Base-by-base conservation (phyloP, 345 rosid genomes). In the Camelina hispida region DNA sequence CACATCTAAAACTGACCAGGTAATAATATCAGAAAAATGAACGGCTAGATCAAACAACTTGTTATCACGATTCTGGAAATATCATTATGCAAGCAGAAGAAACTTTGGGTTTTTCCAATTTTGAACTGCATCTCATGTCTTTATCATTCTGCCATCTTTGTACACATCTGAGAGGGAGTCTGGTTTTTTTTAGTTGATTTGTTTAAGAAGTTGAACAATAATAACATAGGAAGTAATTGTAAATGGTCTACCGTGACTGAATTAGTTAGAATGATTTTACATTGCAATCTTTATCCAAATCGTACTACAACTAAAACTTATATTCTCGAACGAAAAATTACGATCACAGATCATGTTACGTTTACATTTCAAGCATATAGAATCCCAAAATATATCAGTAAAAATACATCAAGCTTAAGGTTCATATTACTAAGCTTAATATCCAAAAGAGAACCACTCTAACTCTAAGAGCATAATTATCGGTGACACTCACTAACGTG, bases 61-160 rank as follows among this genome's bases (percentile, higher is more conserved):
- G 69, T 30, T 22, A 54, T 16, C 22, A 17, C 16, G 43, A 35
- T 37, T 66, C 15, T 66, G 78, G n/a, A 57, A 56, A 34, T 66
- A 35, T 8, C 35, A 55, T 65, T 65, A n/a, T 73, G 42, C 58
- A 23, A 74, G 59, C 72, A 65, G 66, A 44, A 20, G 50, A 56
- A 34, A 34, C 66, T 73, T 64, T 73, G 65, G 55, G 71, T 55
- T 42, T 55, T 55, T 73, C 14, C 37, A 37, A 57, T 56, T 53
- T 11, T 56, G 54, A 54, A 25, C 37, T 56, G 32, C 51, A 47
- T 23, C 56, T 56, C 23, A 35, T 56, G 71, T 74, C 57, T 55
- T 35, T 63, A 23, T 63, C 69, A 53, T 42, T 42, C 69, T 53
- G 70, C 30, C 20, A 9, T 53, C n/a, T 42, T 18, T 20, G 34